These are phyloP conservation scores for Brassica balearica DNA, from an alignment of 441 rosid species.

Conservation along the genomic window DNA sequence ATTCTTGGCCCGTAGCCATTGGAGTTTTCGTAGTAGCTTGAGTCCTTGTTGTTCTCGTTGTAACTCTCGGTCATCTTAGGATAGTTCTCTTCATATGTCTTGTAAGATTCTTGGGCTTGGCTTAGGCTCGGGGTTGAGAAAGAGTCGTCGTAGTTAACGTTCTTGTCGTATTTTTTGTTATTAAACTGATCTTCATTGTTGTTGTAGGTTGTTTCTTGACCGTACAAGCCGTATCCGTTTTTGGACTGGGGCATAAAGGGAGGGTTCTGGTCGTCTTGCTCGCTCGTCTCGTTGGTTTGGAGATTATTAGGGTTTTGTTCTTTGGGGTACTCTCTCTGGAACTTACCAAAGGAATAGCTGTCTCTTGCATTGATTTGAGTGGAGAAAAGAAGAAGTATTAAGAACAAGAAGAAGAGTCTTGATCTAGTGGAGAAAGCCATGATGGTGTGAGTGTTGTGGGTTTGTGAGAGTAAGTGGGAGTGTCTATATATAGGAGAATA, in stretches of 20 bases:
- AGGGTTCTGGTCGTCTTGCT: constrained; percentile 36
- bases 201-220: constrained; percentile 39
- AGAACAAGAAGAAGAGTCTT: constrained; percentile 24
- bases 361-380: constrained; percentile 40
- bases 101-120: constrained; percentile 38
- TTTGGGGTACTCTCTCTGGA: constrained; percentile 24
- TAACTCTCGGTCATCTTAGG: constrained; percentile 36
- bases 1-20: constrained; percentile 5
- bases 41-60: constrained; percentile 7
- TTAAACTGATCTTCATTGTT: constrained; percentile 34
- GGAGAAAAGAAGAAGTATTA: constrained; percentile 21
- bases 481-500: constrained; percentile 2
- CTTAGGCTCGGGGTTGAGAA: constrained; percentile 37
- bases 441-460: constrained; percentile 20
- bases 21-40: constrained; percentile 16
- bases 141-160: constrained; percentile 29
- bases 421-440: constrained; percentile 32
- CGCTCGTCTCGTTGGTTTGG: constrained; percentile 39
- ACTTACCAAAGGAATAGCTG: constrained; percentile 33
- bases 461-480: constrained; percentile 19
- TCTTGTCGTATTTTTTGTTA: constrained; percentile 23
- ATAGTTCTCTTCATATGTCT: constrained; percentile 7
- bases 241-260: constrained; percentile 32
- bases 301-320: constrained; percentile 29
- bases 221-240: constrained; percentile 43